A percentile compares a stretch with the other conserved stretches of the same genome.
Conservation (phyloP, 768 basidiomycete genomes). For the Phaffia australis region DNA sequence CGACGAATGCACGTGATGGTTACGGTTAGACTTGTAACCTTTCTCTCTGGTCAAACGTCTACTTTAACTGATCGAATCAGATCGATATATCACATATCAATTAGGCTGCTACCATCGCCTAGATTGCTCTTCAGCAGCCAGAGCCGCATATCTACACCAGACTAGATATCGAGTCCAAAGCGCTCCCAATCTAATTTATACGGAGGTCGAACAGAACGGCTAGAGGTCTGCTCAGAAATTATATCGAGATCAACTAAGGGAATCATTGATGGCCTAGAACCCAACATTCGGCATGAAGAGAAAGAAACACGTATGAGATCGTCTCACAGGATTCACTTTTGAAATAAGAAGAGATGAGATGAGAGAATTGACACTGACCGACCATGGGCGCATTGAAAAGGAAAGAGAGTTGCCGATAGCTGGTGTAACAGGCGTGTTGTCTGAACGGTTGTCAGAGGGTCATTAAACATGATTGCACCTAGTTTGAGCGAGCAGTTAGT, state of each 20-base stretch:
- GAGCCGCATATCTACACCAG: too few species aligned
- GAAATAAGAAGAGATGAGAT: neutral
- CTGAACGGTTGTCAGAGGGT: slow-evolving; percentile 56
- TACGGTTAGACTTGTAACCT: too few species aligned
- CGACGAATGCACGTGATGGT: too few species aligned
- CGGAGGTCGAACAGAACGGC: too few species aligned
- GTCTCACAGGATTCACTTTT: neutral
- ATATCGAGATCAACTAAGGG: neutral
- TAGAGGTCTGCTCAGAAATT: too few species aligned
- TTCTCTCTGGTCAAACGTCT: too few species aligned
- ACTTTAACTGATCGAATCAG: too few species aligned
- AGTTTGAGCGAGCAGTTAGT: neutral
- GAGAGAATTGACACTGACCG: slow-evolving; percentile 5
- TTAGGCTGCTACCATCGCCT: too few species aligned
- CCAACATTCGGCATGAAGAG: neutral
- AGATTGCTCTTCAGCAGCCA: too few species aligned
- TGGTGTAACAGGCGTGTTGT: slow-evolving; percentile 57
- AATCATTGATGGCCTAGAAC: slow-evolving; percentile 4
- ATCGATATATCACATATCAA: too few species aligned
- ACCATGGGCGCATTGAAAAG: slow-evolving; percentile 96
- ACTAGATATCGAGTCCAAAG: too few species aligned
- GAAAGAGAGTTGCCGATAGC: slow-evolving; percentile 62
- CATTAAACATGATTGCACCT: slow-evolving; percentile 99
- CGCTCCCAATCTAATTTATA: too few species aligned
- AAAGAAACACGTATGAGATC: neutral